Evolutionary conservation across 352 stramenopile genomes (phyloP).

Genomic region (Phytophthora aleatoria): DNA sequence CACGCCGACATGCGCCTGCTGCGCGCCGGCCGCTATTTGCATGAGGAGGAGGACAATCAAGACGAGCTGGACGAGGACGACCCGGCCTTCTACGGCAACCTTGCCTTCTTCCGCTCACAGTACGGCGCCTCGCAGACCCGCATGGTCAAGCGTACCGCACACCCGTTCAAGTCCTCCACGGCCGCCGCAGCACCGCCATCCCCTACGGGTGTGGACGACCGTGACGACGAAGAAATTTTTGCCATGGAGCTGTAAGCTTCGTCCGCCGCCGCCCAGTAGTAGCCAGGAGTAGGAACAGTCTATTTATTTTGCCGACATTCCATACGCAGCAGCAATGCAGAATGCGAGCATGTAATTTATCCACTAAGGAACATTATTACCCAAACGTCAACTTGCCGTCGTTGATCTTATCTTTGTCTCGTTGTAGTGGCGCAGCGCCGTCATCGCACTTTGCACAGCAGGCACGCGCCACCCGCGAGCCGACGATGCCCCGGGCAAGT

Average conservation of each 20-base stretch:
- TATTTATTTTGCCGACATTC: constrained; percentile 41
- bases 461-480: constrained; percentile 1
- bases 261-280: not conserved
- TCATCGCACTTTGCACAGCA: constrained; percentile 7
- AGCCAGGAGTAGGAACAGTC: constrained; percentile 3
- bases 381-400: constrained; percentile 5
- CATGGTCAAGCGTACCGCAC: constrained; percentile 15
- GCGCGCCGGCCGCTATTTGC: constrained; percentile 30
- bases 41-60: constrained; percentile 19
- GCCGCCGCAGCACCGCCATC: constrained; percentile 3
- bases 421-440: constrained; percentile 6
- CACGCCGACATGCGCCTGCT: constrained; percentile 40
- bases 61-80: constrained; percentile 65
- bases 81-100: constrained; percentile 64
- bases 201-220: constrained; percentile 19
- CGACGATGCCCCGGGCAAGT: constrained; percentile 1
- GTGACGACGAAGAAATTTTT: constrained; percentile 73
- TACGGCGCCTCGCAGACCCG: constrained; percentile 22
- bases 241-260: constrained; percentile 64
- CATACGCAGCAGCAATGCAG: constrained; percentile 3
- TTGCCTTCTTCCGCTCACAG: constrained; percentile 72
- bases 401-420: constrained; percentile 29
- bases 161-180: constrained; percentile 1
- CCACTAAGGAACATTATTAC: constrained; percentile 21
- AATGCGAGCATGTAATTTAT: constrained; percentile 32